These are phyloP conservation scores for Pythium dissimile DNA, from an alignment of 352 stramenopile genomes.

Conservation along the genomic window DNA sequence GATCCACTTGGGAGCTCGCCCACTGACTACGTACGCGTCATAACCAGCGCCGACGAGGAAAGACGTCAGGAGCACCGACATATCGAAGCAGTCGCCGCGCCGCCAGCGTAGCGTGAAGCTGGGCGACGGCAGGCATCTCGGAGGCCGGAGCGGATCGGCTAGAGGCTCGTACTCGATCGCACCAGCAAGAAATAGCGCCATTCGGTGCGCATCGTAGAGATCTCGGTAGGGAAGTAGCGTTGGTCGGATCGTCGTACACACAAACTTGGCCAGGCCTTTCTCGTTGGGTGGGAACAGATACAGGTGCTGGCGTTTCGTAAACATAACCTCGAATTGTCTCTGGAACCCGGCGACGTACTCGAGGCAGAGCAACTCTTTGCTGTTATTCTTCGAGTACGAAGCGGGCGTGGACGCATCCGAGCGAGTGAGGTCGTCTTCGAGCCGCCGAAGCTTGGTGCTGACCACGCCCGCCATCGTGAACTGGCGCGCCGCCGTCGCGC, in stretches of 20 bases:
- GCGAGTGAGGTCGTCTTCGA: constrained; percentile 51
- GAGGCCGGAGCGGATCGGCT: constrained; percentile 69
- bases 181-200: constrained; percentile 88
- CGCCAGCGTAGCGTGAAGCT: constrained; percentile 86
- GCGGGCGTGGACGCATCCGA: constrained; percentile 7
- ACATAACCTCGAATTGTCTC: constrained; percentile 88
- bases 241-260: constrained; percentile 92
- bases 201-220: constrained; percentile 87
- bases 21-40: constrained; percentile 93
- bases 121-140: constrained; percentile 77
- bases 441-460: constrained; percentile 74
- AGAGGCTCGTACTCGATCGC: constrained; percentile 94
- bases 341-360: constrained; percentile 93
- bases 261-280: constrained; percentile 91
- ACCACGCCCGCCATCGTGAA: constrained; percentile 76
- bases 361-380: constrained; percentile 92
- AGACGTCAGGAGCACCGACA: constrained; percentile 84
- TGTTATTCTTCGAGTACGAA: constrained; percentile 60
- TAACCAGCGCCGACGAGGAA: constrained; percentile 93
- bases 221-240: constrained; percentile 90
- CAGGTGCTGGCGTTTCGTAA: constrained; percentile 64
- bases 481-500: constrained; percentile 50
- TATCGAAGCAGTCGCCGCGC: constrained; percentile 91
- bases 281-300: constrained; percentile 92
- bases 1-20: constrained; percentile 84